These are phyloP conservation scores for Jatropha curcas DNA, from an alignment of 345 rosid genomes.

Conservation along the genomic window DNA sequence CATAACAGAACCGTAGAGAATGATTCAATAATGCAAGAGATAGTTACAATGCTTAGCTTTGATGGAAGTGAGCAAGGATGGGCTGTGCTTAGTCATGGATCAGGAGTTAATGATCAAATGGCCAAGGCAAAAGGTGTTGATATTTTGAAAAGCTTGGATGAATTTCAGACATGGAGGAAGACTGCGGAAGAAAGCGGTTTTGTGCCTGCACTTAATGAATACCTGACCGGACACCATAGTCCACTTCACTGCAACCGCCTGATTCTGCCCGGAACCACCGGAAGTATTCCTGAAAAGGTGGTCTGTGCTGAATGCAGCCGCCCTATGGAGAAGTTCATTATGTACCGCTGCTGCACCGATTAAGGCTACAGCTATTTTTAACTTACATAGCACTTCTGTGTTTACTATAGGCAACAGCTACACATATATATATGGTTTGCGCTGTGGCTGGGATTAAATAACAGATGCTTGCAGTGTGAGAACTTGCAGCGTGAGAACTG, in stretches of 20 bases:
- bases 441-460: neutral
- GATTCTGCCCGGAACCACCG: constrained; percentile 44
- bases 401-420: too few species aligned
- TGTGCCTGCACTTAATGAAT: constrained; percentile 40
- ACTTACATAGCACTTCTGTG: too few species aligned
- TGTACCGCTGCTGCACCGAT: constrained; percentile 64
- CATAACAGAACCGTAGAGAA: constrained; percentile 36
- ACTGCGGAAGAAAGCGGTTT: constrained; percentile 25
- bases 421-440: neutral
- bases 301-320: constrained; percentile 58
- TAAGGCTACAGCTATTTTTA: too few species aligned
- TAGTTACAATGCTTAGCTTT: constrained; percentile 51
- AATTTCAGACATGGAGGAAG: constrained; percentile 30
- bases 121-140: constrained; percentile 42
- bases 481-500: neutral
- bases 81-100: constrained; percentile 47
- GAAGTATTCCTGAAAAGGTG: constrained; percentile 46
- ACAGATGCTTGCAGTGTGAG: too few species aligned
- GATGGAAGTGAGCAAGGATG: constrained; percentile 63
- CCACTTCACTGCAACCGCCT: constrained; percentile 58
- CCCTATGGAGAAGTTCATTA: constrained; percentile 57
- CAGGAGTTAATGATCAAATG: constrained; percentile 24
- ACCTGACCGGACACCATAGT: constrained; percentile 27
- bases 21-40: constrained; percentile 54
- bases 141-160: constrained; percentile 23